Base-by-base conservation (phyloP, 2,329 filamentous ascomycete genomes). In the Apiospora arundinis region DNA sequence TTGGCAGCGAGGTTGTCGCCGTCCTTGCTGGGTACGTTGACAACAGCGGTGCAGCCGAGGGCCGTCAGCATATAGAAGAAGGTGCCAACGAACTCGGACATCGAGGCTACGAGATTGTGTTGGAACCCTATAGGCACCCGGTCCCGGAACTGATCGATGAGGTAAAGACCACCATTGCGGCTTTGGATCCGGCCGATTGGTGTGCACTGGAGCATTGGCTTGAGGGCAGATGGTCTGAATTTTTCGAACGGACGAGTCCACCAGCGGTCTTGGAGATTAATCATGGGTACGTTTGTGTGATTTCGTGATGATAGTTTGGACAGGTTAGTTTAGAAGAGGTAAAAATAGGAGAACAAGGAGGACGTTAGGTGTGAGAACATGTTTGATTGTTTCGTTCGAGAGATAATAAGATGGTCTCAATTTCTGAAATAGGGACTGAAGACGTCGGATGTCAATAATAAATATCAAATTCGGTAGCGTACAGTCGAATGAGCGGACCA, bases 21-120 rank as follows among this genome's bases (percentile, higher is more conserved):
- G 11, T 8, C 32, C 12, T 69, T 11, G 37, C 14, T 14, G 14
- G 48, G 23, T 4, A 23, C 40, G 52, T 23, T 70, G 14, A 70
- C 68, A 23, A 70, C 68, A 9, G 42, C 44, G 37, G 68, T 70
- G 42, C 68, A 63, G 37, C 68, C 68, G 40, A 70, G 56, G 4
- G 68, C 68, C 7, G 45, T 63, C 52, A 70, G 32, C 42, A 65
- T 45, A 52, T 63, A 70, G 49, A 70, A 63, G 44, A 70, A 70
- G 40, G 68, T 70, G 23, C 68, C 68, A 8, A 66, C 56, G 44
- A 70, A 70, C 11, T 70, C 68, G 68, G 68, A 63, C 68, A 70
- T 11, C n/a, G 45, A 44, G 16, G 52, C 52, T 9, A 70, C 56
- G 14, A 70, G 1, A 11, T 70, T 45, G 52, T 65, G 49, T 40